phyloP scores from a whole-genome alignment of 345 rosid species.

The Eucalyptus urophylla region DNA sequence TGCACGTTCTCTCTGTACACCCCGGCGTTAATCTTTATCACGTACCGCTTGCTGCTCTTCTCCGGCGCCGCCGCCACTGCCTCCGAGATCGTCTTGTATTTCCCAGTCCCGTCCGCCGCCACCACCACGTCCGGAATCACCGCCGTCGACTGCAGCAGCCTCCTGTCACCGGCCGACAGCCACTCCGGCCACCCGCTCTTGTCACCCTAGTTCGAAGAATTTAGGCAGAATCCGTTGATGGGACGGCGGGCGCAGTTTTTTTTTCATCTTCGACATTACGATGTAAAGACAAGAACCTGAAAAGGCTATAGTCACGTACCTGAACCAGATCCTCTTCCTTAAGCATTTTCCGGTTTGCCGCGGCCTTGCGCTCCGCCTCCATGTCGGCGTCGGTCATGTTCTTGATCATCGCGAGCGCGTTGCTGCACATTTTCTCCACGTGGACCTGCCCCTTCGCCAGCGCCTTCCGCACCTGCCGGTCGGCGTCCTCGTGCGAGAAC shows the following conservation, averaged over 20 bases:
- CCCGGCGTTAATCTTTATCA: slow-evolving; percentile 66
- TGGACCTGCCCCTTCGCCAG: slow-evolving; percentile 22
- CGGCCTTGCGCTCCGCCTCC: background rate
- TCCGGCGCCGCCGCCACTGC: slow-evolving; percentile 76
- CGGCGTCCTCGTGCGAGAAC: slow-evolving; percentile 46
- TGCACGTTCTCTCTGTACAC: slow-evolving; percentile 75
- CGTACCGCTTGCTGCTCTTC: slow-evolving; percentile 43
- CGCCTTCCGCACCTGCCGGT: slow-evolving; percentile 24
- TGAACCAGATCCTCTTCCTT: background rate
- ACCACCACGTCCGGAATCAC: slow-evolving; percentile 58
- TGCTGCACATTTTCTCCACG: slow-evolving; percentile 12
- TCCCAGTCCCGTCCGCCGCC: slow-evolving; percentile 85
- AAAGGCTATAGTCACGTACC: background rate
- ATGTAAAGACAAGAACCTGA: background rate
- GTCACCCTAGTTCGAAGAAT: background rate
- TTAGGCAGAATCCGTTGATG: background rate
- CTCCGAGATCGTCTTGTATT: slow-evolving; percentile 35
- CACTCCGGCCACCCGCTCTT: slow-evolving; percentile 55
- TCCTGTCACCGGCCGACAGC: slow-evolving; percentile 55
- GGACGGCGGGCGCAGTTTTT: background rate
- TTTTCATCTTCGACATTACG: background rate
- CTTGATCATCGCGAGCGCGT: slow-evolving; percentile 16
- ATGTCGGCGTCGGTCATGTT: slow-evolving; percentile 23
- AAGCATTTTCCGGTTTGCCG: background rate
- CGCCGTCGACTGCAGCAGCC: slow-evolving; percentile 46